Conservation (phyloP, 2,329 filamentous ascomycete genomes). For the Catunica adiposa region DNA sequence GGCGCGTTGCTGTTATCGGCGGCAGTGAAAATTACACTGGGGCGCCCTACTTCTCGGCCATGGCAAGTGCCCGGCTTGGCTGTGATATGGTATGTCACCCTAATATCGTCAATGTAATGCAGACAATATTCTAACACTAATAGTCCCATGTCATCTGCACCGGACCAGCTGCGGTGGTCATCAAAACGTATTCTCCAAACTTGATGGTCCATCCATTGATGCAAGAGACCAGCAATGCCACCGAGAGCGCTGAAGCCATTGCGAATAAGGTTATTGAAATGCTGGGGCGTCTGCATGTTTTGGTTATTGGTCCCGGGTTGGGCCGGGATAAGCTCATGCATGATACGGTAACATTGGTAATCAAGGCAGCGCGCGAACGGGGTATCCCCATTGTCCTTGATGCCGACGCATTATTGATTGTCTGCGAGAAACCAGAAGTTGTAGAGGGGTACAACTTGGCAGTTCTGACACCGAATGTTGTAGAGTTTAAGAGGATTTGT, state of each 20-base stretch:
- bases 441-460: constrained; percentile 55
- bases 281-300: constrained; percentile 72
- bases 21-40: constrained; percentile 94
- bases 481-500: constrained; percentile 75
- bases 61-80: constrained; percentile 81
- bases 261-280: constrained; percentile 57
- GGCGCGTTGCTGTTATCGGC: constrained; percentile 82
- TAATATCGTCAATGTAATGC: neutral
- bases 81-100: constrained; percentile 62
- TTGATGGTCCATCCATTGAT: constrained; percentile 97
- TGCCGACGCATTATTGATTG: constrained; percentile 70
- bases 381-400: constrained; percentile 74
- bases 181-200: constrained; percentile 96
- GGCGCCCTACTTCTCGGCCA: constrained; percentile 93
- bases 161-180: constrained; percentile 66
- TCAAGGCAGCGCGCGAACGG: constrained; percentile 57
- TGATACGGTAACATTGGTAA: constrained; percentile 62
- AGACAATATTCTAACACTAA: neutral
- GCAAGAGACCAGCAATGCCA: constrained; percentile 42
- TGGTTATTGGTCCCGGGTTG: constrained; percentile 84
- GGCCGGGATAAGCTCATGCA: constrained; percentile 85
- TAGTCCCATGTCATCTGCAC: constrained; percentile 94
- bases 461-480: constrained; percentile 86
- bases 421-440: constrained; percentile 51
- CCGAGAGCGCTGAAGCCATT: constrained; percentile 30